Percentiles rank a stretch among this genome's conserved stretches.
Conservation (phyloP, 2,329 filamentous ascomycete species). For the Aspergillus eucalypticola region DNA sequence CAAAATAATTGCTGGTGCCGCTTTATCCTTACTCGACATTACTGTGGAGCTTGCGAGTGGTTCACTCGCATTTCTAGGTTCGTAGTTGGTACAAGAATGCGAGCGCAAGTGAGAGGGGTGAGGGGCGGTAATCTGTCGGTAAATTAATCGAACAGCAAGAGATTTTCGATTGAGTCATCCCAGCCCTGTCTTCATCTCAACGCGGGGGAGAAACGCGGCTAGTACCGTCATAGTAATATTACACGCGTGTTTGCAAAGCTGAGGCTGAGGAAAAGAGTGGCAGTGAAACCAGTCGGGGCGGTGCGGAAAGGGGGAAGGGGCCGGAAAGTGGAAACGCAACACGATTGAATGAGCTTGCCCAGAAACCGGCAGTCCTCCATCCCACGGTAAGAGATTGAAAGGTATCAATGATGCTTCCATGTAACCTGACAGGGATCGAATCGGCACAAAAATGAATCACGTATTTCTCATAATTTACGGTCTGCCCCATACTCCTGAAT, state of each 20-base stretch:
- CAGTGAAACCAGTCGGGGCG: conserved; percentile 33
- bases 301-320: conserved; percentile 26
- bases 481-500: not conserved
- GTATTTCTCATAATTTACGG: not conserved
- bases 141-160: not conserved
- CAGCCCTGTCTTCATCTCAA: conserved; percentile 8
- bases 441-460: not conserved
- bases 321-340: conserved; percentile 15
- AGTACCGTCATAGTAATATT: conserved; percentile 19
- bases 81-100: conserved; percentile 4
- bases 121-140: not conserved
- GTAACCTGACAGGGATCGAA: too few species aligned
- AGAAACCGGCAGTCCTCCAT: not conserved
- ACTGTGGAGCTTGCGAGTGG: conserved; percentile 11
- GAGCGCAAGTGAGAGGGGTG: not conserved
- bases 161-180: conserved; percentile 8
- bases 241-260: conserved; percentile 16
- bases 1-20: conserved; percentile 11
- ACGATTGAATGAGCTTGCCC: not conserved
- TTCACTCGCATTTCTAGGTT: conserved; percentile 9
- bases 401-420: not conserved
- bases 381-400: not conserved
- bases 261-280: conserved; percentile 32
- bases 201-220: conserved; percentile 16
- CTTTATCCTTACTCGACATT: conserved; percentile 17